phyloP scores from a whole-genome alignment of 371 early-diverging fungal species.

The Capniomyces stellatus region DNA sequence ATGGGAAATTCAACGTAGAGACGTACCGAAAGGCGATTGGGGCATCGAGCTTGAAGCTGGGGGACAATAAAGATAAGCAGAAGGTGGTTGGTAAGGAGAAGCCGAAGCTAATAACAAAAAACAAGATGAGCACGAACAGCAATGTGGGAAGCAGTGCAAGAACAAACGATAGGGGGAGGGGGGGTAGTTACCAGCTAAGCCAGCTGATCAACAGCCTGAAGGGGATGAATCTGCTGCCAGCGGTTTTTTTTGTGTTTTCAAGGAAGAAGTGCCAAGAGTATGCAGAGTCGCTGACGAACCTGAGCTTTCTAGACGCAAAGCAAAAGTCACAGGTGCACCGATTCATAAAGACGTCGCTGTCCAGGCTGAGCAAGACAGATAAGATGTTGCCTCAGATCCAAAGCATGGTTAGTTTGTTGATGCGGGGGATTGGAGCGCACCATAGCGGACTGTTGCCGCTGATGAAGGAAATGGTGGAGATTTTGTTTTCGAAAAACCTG shows the following conservation, averaged over 20 bases:
- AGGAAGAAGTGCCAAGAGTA: conserved; percentile 94
- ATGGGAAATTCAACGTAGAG: conserved; percentile 28
- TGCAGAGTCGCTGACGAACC: conserved; percentile 56
- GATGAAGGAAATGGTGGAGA: conserved; percentile 97
- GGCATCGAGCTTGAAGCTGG: neutral
- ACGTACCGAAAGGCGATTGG: conserved; percentile 29
- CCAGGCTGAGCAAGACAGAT: conserved; percentile 60
- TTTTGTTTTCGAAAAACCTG: conserved; percentile 82
- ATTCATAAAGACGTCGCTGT: conserved; percentile 61
- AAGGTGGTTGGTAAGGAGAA: neutral
- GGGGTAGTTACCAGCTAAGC: conserved; percentile 29
- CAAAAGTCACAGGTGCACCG: conserved; percentile 79
- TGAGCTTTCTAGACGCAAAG: conserved; percentile 49
- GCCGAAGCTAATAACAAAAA: conserved; percentile 4
- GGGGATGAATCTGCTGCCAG: conserved; percentile 66
- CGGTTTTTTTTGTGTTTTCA: conserved; percentile 93
- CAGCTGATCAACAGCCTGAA: conserved; percentile 59
- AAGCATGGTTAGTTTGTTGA: conserved; percentile 62
- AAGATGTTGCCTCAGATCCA: conserved; percentile 81
- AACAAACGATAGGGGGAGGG: conserved; percentile 32
- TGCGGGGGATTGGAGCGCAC: conserved; percentile 94
- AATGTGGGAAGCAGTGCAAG: conserved; percentile 29
- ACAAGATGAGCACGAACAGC: neutral
- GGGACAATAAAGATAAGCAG: neutral
- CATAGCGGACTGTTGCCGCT: conserved; percentile 96